These are phyloP conservation scores for Blastobotrys capitulatus DNA, from an alignment of 1,139 yeast species.

Conservation along the genomic window DNA sequence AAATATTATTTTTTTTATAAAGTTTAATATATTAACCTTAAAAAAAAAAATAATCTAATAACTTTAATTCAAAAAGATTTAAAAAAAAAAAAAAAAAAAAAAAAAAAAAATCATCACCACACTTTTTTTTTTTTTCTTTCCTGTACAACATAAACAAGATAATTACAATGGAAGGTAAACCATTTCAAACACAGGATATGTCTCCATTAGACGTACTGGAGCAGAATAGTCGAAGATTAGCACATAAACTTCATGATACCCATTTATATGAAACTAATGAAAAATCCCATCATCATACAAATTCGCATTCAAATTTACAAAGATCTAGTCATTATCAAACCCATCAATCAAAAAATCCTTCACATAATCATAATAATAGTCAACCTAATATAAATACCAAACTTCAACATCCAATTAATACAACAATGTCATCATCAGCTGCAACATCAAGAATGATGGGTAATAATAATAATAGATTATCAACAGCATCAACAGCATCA, in stretches of 20 bases:
- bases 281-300: not conserved
- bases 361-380: constrained; percentile 1
- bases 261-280: not conserved
- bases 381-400: not conserved
- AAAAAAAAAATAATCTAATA: too few relatives aligned
- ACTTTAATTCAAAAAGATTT: too few relatives aligned
- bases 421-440: not conserved
- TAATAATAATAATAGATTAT: not conserved
- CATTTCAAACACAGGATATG: constrained; percentile 20
- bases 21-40: too few relatives aligned
- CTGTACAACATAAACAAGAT: too few relatives aligned
- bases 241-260: constrained; percentile 18
- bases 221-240: constrained; percentile 27
- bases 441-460: not conserved
- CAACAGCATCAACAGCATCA: not conserved
- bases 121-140: too few relatives aligned
- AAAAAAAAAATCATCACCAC: too few relatives aligned
- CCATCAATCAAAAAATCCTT: not conserved
- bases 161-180: constrained; percentile 3
- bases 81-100: too few relatives aligned
- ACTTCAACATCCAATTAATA: not conserved
- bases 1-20: too few relatives aligned
- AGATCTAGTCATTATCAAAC: not conserved
- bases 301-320: not conserved
- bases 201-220: constrained; percentile 31